A percentile compares a stretch with the other conserved stretches of the same genome.
phyloP scores from a whole-genome alignment of 1,284 basidiomycete genomes.

The Moniliophthora roreri region DNA sequence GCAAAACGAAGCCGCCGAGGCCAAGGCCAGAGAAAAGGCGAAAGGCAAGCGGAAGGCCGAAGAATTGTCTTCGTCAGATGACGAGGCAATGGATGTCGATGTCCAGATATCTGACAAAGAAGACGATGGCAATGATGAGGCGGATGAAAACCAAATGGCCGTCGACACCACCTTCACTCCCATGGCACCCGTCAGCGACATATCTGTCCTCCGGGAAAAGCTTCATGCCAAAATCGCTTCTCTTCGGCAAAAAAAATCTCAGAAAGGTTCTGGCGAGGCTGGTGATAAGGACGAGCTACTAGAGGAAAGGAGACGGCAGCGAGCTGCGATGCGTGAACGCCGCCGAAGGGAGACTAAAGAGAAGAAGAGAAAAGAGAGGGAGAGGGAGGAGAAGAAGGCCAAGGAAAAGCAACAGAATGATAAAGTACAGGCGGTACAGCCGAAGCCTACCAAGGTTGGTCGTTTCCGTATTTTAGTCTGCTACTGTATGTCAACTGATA shows the following conservation, averaged over 20 bases:
- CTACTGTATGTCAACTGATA: not conserved
- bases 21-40: slow-evolving; percentile 24
- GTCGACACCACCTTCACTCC: slow-evolving; percentile 52
- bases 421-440: slow-evolving; percentile 44
- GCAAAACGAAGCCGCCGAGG: slow-evolving; percentile 51
- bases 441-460: slow-evolving; percentile 51
- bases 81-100: slow-evolving; percentile 39
- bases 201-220: slow-evolving; percentile 74
- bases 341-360: slow-evolving; percentile 84
- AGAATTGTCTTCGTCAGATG: too few species aligned
- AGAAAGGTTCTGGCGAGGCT: slow-evolving; percentile 37
- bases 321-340: slow-evolving; percentile 81
- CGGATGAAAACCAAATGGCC: slow-evolving; percentile 15
- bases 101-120: slow-evolving; percentile 23
- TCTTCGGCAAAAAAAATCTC: slow-evolving; percentile 51
- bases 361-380: slow-evolving; percentile 65
- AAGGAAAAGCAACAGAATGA: slow-evolving; percentile 46
- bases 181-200: slow-evolving; percentile 67
- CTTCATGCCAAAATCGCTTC: slow-evolving; percentile 75
- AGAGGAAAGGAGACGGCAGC: slow-evolving; percentile 73
- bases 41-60: slow-evolving; percentile 55
- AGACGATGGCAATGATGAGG: slow-evolving; percentile 28
- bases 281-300: slow-evolving; percentile 78
- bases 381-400: slow-evolving; percentile 44
- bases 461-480: not conserved